phyloP scores from a whole-genome alignment of 805 yeast genomes.

The Lachancea sp. region DNA sequence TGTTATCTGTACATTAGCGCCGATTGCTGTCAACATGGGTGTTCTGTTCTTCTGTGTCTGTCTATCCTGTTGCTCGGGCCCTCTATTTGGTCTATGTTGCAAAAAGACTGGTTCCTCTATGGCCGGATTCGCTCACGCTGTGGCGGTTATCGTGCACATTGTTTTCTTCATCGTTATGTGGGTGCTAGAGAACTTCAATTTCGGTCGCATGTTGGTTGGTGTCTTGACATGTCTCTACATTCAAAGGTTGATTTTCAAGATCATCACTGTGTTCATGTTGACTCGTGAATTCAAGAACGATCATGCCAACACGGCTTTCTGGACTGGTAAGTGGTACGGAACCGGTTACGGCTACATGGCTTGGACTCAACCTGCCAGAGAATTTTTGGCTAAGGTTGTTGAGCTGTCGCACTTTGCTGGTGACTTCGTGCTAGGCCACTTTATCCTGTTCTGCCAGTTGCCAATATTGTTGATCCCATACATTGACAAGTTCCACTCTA shows the following conservation, averaged over 20 bases:
- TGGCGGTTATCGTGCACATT: slow-evolving; percentile 83
- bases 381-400: slow-evolving; percentile 85
- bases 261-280: slow-evolving; percentile 67
- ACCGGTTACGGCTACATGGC: slow-evolving; percentile 91
- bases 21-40: slow-evolving; percentile 87
- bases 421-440: slow-evolving; percentile 90
- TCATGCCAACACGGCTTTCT: slow-evolving; percentile 94
- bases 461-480: slow-evolving; percentile 82
- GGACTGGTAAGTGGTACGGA: slow-evolving; percentile 99
- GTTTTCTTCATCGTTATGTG: slow-evolving; percentile 91
- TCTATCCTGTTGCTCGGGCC: slow-evolving; percentile 96
- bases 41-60: slow-evolving; percentile 68
- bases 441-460: slow-evolving; percentile 78
- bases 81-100: slow-evolving; percentile 88
- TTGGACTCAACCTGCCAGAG: slow-evolving; percentile 93
- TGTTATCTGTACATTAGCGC: slow-evolving; percentile 78
- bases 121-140: slow-evolving; percentile 95
- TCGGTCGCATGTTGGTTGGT: slow-evolving; percentile 82
- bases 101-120: slow-evolving; percentile 91
- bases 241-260: slow-evolving; percentile 82
- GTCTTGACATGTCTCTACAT: slow-evolving; percentile 74
- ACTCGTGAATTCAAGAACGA: slow-evolving; percentile 97
- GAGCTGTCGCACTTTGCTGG: slow-evolving; percentile 95
- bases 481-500: slow-evolving; percentile 95
- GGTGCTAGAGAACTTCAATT: slow-evolving; percentile 91